phyloP scores from a whole-genome alignment of 2,329 filamentous ascomycete genomes.

The Aspergillus novofumigatus region DNA sequence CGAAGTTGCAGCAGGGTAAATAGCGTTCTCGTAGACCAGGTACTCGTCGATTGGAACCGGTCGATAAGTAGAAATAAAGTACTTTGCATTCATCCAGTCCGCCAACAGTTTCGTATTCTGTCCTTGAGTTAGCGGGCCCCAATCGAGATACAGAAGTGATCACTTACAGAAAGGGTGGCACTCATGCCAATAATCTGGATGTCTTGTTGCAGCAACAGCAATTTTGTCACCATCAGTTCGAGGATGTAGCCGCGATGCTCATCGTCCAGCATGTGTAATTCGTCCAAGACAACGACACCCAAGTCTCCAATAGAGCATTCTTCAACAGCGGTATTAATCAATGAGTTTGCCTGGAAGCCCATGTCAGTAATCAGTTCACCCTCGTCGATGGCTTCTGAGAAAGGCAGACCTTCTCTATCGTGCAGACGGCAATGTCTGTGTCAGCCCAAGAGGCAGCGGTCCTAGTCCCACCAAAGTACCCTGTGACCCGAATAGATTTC shows the following conservation, averaged over 20 bases:
- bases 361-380: slow-evolving; percentile 2
- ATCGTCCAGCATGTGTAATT: slow-evolving; percentile 79
- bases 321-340: slow-evolving; percentile 70
- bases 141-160: background rate
- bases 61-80: slow-evolving; percentile 67
- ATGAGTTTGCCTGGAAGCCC: slow-evolving; percentile 60
- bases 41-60: slow-evolving; percentile 74
- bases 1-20: slow-evolving; percentile 61
- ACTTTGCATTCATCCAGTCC: slow-evolving; percentile 66
- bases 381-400: background rate
- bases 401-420: slow-evolving; percentile 64
- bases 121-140: slow-evolving; percentile 8
- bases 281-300: slow-evolving; percentile 66
- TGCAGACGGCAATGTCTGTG: slow-evolving; percentile 74
- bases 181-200: slow-evolving; percentile 77
- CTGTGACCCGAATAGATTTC: slow-evolving; percentile 60
- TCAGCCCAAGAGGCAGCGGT: slow-evolving; percentile 65
- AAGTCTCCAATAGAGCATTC: slow-evolving; percentile 63
- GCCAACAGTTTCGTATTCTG: slow-evolving; percentile 68
- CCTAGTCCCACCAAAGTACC: slow-evolving; percentile 72
- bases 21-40: slow-evolving; percentile 64
- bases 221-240: slow-evolving; percentile 69
- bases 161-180: slow-evolving; percentile 64
- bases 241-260: slow-evolving; percentile 70
- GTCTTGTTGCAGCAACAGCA: slow-evolving; percentile 62